Base-by-base conservation (phyloP, 1,284 basidiomycete genomes). In the Macrocystidia cucumis region DNA sequence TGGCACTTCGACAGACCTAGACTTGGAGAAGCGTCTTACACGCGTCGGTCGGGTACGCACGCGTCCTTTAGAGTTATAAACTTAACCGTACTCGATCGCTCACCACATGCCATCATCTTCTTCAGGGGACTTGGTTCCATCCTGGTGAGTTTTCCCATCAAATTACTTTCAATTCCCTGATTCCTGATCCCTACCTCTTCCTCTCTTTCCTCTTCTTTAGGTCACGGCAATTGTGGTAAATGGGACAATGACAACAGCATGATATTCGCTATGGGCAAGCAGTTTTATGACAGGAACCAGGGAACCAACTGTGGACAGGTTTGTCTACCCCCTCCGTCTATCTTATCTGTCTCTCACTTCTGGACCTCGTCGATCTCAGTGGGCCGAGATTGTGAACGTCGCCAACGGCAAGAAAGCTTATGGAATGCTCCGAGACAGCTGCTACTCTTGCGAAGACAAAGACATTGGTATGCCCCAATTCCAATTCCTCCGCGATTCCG, bases 211-310 rank as follows among this genome's bases (percentile, higher is more conserved):
- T 33, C 22, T 29, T 13, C 36, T 16, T 32, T 33, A 59, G 65
- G 66, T 20, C 33, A 51, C 9, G 72, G 69, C 22, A 73, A 74
- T 49, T 77, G 74, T 45, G 73, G 73, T 6, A 40, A 58, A 16
- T 34, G 22, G 30, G 62, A 71, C 41, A 47, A 14, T 18, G 49
- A 63, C 41, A 57, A 38, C 17, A 60, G 68, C 38, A 42, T 51
- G 36, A 67, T 77, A 34, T 59, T 76, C 22, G 74, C 74, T 5
- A 62, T 77, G 43, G 57, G 67, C 7, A 53, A 59, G 19, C 29
- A 46, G 0, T 60, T 65, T 5, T 77, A 71, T 44, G 56, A 63
- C 37, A 37, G 44, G 8, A 65, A 65, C 34, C 39, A 47, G 0
- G 70, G 64, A 21, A 45, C 36, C 9, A 62, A 65, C 48, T 78